phyloP scores from a whole-genome alignment of 164 flowering plant genomes.

The Saururus chinensis region DNA sequence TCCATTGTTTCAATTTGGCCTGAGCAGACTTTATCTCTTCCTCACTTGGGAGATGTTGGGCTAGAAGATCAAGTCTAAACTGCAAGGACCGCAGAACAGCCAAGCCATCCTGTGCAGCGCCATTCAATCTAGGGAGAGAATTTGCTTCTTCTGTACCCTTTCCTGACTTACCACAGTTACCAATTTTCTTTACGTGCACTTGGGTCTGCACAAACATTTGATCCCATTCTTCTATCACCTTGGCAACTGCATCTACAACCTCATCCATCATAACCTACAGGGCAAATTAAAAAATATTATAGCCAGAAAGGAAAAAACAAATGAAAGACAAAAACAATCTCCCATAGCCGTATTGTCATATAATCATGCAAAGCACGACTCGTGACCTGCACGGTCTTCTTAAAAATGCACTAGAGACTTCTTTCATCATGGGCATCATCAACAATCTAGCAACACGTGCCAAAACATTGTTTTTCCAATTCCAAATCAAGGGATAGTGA shows the following conservation, averaged over 20 bases:
- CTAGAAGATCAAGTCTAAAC: constrained; percentile 75
- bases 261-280: constrained; percentile 41
- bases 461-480: no score
- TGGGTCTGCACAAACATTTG: constrained; percentile 34
- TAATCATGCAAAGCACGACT: no score
- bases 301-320: background rate
- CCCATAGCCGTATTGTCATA: no score
- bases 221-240: constrained; percentile 60
- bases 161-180: constrained; percentile 43
- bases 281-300: background rate
- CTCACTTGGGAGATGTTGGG: constrained; percentile 56
- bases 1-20: constrained; percentile 51
- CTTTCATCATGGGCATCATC: no score
- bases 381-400: no score
- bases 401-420: no score
- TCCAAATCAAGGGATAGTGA: no score
- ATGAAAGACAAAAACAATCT: no score
- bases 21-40: constrained; percentile 52
- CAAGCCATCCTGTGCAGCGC: constrained; percentile 74
- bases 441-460: no score
- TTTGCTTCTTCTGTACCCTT: constrained; percentile 23
- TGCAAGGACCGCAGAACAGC: constrained; percentile 47
- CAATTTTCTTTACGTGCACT: constrained; percentile 46
- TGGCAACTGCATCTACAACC: constrained; percentile 65
- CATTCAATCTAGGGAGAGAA: constrained; percentile 76